Base-by-base conservation (phyloP, 2,329 filamentous ascomycete genomes). In the Beauveria pseudobassiana region DNA sequence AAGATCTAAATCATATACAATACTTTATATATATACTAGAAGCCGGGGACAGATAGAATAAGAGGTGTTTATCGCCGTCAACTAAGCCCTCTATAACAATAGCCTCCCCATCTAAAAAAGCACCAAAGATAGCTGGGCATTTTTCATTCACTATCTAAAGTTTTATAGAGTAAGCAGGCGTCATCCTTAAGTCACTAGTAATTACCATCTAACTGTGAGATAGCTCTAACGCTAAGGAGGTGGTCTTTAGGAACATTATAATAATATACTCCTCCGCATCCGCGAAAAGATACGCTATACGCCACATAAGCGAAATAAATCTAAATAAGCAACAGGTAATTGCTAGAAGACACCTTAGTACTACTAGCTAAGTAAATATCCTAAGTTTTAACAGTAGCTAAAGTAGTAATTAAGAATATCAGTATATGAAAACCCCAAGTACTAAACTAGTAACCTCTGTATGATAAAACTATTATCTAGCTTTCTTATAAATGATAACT, bases 211-310 rank as follows among this genome's bases (percentile, higher is more conserved):
- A 55, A 51, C 4, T 40, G 2, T 62, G 43, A 45, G 57, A 59
- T 52, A 59, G 57, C 5, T 52, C 24, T 34, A 24, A 45, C 14
- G 20, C 48, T n/a, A 64, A 70, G 28, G 45, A 65, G 12, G 42
- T 63, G 22, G 61, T 72, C 9, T 71, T 74, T 34, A 56, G 16
- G 18, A 66, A 65, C 5, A 69, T 74, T n/a, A 51, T 75, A 5
- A 63, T 65, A 3, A 73, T 74, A 69, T 74, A 72, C 54, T 71
- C 65, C 28, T 59, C 6, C 34, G 28, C 18, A 51, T 59, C 20
- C 28, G 34, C 7, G 26, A 24, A 7, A 69, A 72, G 22, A 71
- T 75, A 9, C 63, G 71, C 38, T 61, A 57, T 75, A 48, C 61
- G 69, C 49, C 62, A 73, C 9, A 48, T 45, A 45, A 62, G 28